phyloP scores from a whole-genome alignment of 2,329 filamentous ascomycete species.

The Fusarium sp. region DNA sequence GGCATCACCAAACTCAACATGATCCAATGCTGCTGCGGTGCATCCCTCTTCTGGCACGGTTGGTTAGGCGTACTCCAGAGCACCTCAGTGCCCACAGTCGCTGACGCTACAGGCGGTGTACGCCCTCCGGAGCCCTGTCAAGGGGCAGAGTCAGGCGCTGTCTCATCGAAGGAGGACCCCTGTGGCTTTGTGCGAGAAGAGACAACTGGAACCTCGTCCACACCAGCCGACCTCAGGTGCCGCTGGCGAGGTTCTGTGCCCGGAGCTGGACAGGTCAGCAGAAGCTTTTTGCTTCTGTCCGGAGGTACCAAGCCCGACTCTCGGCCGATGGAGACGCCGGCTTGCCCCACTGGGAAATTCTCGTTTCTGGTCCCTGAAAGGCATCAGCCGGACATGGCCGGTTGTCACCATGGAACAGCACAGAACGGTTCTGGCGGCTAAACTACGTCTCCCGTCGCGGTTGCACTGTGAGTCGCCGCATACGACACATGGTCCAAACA shows the following conservation, averaged over 20 bases:
- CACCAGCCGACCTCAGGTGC: conserved; percentile 21
- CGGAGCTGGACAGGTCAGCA: conserved; percentile 8
- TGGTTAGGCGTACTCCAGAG: conserved; percentile 2
- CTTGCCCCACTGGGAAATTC: conserved; percentile 14
- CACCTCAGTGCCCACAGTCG: not conserved
- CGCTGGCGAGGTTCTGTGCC: conserved; percentile 5
- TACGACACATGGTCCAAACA: conserved; percentile 14
- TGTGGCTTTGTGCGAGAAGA: conserved; percentile 7
- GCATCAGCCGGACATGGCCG: conserved; percentile 7
- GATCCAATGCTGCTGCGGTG: conserved; percentile 4
- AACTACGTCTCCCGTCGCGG: not conserved
- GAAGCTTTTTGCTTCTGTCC: conserved; percentile 8
- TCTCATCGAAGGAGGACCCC: conserved; percentile 15
- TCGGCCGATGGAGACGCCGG: conserved; percentile 38
- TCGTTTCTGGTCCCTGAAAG: not conserved
- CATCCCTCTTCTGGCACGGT: conserved; percentile 7
- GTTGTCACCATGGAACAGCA: not conserved
- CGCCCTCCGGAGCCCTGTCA: conserved; percentile 21
- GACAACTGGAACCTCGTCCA: conserved; percentile 18
- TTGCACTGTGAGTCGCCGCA: not conserved
- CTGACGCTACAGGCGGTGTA: conserved; percentile 29
- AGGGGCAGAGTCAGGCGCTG: conserved; percentile 21
- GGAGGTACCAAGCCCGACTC: conserved; percentile 23
- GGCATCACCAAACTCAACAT: not conserved
- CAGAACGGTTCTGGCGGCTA: not conserved